These are phyloP conservation scores for Cylindrodendrum hubeiense DNA, from an alignment of 2,329 filamentous ascomycete species.

Conservation along the genomic window DNA sequence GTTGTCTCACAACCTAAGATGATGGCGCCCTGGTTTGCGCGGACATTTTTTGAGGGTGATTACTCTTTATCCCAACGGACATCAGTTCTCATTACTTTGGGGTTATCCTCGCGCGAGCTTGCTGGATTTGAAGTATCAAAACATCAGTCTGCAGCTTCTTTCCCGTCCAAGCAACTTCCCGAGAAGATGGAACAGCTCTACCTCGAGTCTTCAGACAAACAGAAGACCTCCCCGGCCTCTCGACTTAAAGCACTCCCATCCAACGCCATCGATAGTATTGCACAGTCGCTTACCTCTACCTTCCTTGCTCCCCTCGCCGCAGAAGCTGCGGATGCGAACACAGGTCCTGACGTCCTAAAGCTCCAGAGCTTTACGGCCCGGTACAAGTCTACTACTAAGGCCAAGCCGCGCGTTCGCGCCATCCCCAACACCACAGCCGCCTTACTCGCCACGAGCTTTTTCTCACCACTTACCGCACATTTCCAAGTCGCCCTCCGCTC, in stretches of 20 bases:
- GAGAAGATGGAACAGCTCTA: constrained; percentile 81
- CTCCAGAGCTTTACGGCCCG: constrained; percentile 86
- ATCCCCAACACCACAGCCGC: constrained; percentile 84
- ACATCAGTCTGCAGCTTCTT: constrained; percentile 65
- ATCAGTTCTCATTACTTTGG: constrained; percentile 83
- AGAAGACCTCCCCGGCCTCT: constrained; percentile 43
- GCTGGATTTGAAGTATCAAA: constrained; percentile 78
- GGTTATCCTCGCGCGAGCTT: constrained; percentile 85
- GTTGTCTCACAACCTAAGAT: constrained; percentile 80
- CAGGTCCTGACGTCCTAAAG: constrained; percentile 88
- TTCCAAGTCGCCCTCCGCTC: constrained; percentile 75
- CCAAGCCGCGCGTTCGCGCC: constrained; percentile 61
- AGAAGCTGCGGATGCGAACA: constrained; percentile 81
- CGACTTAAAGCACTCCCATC: constrained; percentile 64
- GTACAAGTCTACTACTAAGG: constrained; percentile 50
- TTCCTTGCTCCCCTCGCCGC: constrained; percentile 88
- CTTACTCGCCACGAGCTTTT: constrained; percentile 81
- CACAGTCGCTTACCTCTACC: constrained; percentile 73
- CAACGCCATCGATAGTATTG: constrained; percentile 76
- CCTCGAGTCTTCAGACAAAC: constrained; percentile 50
- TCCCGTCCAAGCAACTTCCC: constrained; percentile 86
- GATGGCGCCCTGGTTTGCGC: constrained; percentile 87
- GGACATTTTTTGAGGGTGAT: constrained; percentile 91
- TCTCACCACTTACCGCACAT: constrained; percentile 85
- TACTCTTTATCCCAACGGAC: constrained; percentile 89